Evolutionary conservation across 2,329 filamentous ascomycete genomes (phyloP).

Genomic region (Fusarium sp.): DNA sequence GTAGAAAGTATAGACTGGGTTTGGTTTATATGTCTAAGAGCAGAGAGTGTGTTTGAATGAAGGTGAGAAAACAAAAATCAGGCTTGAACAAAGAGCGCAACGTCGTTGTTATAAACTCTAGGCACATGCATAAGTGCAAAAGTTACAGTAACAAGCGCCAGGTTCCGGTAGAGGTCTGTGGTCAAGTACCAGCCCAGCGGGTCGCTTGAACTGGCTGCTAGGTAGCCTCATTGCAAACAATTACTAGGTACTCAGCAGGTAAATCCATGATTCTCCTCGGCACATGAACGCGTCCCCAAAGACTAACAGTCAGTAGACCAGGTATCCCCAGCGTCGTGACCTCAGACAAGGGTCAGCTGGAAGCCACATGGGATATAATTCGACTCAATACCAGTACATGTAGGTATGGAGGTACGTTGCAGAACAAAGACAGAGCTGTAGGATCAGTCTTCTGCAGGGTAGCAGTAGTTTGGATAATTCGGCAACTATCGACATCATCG

Average conservation of each 20-base stretch:
- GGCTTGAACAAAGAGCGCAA: constrained; percentile 24
- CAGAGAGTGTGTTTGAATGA: constrained; percentile 2
- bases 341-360: constrained; percentile 42
- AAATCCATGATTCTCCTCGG: constrained; percentile 3
- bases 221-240: not conserved
- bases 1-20: not conserved
- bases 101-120: constrained; percentile 34
- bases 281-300: constrained; percentile 35
- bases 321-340: constrained; percentile 38
- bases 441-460: constrained; percentile 11
- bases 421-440: not conserved
- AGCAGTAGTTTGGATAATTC: constrained; percentile 2
- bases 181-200: constrained; percentile 6
- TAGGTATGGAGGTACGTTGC: not conserved
- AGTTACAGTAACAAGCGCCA: not conserved
- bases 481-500: constrained; percentile 22
- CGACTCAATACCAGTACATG: not conserved
- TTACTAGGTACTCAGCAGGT: not conserved
- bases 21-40: not conserved
- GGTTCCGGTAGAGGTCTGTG: constrained; percentile 10
- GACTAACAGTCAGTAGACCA: not conserved
- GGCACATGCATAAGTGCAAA: not conserved
- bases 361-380: constrained; percentile 25
- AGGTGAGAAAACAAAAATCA: constrained; percentile 11
- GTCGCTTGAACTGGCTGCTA: not conserved